A percentile compares a stretch with the other conserved stretches of the same genome.
phyloP scores from a whole-genome alignment of 305 asterid genomes.

The Solanum hybrid region DNA sequence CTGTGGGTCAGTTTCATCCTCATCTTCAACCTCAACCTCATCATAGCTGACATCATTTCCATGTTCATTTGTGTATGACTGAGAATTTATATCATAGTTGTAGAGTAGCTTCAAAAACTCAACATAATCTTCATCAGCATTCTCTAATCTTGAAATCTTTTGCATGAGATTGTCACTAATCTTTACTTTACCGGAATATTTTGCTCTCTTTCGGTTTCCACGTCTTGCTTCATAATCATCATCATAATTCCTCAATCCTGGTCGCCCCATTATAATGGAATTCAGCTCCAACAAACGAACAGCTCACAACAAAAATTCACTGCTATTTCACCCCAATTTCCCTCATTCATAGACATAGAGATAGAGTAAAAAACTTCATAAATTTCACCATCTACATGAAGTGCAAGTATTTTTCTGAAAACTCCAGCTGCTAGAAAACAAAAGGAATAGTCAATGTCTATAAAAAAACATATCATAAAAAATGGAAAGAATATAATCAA shows the following conservation, averaged over 20 bases:
- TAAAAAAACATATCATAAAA: neutral
- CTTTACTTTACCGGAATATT: neutral
- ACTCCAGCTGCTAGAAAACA: neutral
- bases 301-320: neutral
- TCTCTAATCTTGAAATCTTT: neutral
- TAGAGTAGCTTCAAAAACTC: neutral
- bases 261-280: neutral
- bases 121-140: neutral
- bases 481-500: neutral
- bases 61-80: slow-evolving; percentile 2
- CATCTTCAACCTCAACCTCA: neutral
- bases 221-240: neutral
- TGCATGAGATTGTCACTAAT: neutral
- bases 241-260: neutral
- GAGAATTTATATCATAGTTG: neutral
- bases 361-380: neutral
- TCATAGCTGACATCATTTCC: neutral
- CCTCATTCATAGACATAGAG: neutral
- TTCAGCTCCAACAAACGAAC: neutral
- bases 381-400: neutral
- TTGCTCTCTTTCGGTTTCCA: neutral
- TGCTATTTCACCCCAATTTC: neutral
- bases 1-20: slow-evolving; percentile 14
- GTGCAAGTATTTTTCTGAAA: neutral
- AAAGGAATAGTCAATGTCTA: neutral